A percentile compares a stretch with the other conserved stretches of the same genome.
Evolutionary conservation across 2,329 filamentous ascomycete species (phyloP).

Genomic region (Ploettnerulaceae sp.): DNA sequence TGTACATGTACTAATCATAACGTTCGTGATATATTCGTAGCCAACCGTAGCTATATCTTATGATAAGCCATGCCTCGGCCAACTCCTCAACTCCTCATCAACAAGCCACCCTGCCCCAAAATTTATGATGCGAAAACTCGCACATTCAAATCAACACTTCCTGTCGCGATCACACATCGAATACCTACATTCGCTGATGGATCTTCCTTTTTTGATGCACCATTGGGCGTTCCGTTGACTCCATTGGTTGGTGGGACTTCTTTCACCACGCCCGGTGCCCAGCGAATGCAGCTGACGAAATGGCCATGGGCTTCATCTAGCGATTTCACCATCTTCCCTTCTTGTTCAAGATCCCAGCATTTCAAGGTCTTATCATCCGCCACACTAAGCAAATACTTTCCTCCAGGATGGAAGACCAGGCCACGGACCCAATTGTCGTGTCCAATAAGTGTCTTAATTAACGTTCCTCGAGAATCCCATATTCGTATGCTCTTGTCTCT

Average conservation of each 20-base stretch:
- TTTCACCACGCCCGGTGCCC: conserved; percentile 74
- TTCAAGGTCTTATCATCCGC: conserved; percentile 87
- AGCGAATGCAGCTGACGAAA: conserved; percentile 81
- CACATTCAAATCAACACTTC: conserved; percentile 76
- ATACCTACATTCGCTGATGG: conserved; percentile 54
- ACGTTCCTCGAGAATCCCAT: conserved; percentile 80
- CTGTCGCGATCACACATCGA: conserved; percentile 80
- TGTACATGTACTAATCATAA: conserved; percentile 31
- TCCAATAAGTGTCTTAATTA: conserved; percentile 77
- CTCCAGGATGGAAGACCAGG: conserved; percentile 83
- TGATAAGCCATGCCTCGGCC: conserved; percentile 15
- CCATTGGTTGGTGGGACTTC: conserved; percentile 44
- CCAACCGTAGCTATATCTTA: conserved; percentile 17
- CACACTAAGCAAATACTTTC: conserved; percentile 82
- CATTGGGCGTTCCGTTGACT: conserved; percentile 48
- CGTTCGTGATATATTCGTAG: conserved; percentile 30
- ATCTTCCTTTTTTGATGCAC: conserved; percentile 40
- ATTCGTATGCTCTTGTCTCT: conserved; percentile 87
- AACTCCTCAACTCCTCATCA: conserved; percentile 25
- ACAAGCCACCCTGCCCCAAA: conserved; percentile 9
- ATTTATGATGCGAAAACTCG: conserved; percentile 62
- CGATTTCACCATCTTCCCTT: conserved; percentile 83
- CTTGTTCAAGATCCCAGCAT: conserved; percentile 90
- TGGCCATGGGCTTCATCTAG: conserved; percentile 73
- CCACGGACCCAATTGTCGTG: conserved; percentile 94